phyloP scores from a whole-genome alignment of 495 filamentous ascomycete genomes.

The Daldinia childiae region DNA sequence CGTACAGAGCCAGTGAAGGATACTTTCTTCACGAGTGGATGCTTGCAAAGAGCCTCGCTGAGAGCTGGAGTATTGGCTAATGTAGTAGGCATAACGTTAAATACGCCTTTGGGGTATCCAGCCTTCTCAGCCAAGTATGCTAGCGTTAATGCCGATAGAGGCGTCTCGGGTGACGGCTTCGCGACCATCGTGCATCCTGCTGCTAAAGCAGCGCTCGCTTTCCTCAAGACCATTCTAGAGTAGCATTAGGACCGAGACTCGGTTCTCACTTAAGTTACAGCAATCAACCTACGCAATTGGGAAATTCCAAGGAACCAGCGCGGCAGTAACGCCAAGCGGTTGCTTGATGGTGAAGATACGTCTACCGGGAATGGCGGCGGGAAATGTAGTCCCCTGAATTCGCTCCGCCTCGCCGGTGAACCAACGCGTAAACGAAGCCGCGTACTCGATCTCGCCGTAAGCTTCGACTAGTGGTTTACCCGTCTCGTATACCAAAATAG shows the following conservation, averaged over 20 bases:
- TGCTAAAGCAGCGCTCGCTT: slow-evolving; percentile 73
- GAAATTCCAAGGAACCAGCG: slow-evolving; percentile 70
- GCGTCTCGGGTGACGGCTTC: slow-evolving; percentile 74
- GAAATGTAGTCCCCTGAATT: slow-evolving; percentile 67
- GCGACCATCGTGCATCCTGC: slow-evolving; percentile 76
- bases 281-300: slow-evolving; percentile 51
- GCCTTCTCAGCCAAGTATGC: slow-evolving; percentile 67
- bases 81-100: slow-evolving; percentile 69
- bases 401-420: slow-evolving; percentile 76
- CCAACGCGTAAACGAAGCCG: slow-evolving; percentile 69
- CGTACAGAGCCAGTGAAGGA: slow-evolving; percentile 70
- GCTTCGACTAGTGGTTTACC: slow-evolving; percentile 71
- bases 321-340: slow-evolving; percentile 63
- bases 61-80: slow-evolving; percentile 71
- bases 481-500: slow-evolving; percentile 69
- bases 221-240: slow-evolving; percentile 71
- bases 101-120: slow-evolving; percentile 66
- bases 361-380: slow-evolving; percentile 65
- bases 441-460: slow-evolving; percentile 68
- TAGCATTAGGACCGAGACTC: background rate
- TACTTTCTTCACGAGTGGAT: slow-evolving; percentile 72
- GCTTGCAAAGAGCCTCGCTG: slow-evolving; percentile 71
- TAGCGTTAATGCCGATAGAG: slow-evolving; percentile 64
- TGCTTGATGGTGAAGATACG: slow-evolving; percentile 77
- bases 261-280: background rate